phyloP scores from a whole-genome alignment of 371 early-diverging fungal species.

The Mucor saturninus region DNA sequence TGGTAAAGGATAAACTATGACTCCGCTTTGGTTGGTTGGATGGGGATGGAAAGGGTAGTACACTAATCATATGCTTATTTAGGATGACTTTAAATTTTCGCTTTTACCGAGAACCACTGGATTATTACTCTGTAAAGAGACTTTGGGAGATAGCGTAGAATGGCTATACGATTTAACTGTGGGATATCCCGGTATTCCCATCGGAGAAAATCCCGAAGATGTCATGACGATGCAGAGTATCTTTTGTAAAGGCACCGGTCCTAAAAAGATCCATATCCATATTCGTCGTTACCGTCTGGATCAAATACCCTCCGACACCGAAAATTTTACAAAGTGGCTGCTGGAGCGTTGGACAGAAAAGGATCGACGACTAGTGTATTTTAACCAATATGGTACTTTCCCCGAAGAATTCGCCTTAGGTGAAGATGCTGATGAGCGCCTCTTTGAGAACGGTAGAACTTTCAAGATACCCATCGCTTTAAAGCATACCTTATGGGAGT shows the following conservation, averaged over 20 bases:
- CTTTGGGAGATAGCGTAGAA: constrained; percentile 65
- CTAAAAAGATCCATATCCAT: constrained; percentile 75
- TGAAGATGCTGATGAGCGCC: constrained; percentile 12
- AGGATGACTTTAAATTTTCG: constrained; percentile 62
- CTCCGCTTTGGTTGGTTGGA: not conserved
- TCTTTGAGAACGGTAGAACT: constrained; percentile 20
- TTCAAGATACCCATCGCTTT: constrained; percentile 21
- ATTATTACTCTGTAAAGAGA: constrained; percentile 63
- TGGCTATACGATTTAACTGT: constrained; percentile 87
- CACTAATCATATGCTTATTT: constrained; percentile 4
- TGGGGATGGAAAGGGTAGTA: not conserved
- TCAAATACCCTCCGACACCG: constrained; percentile 66
- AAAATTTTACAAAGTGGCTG: constrained; percentile 76
- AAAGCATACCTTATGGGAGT: constrained; percentile 23
- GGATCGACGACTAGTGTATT: constrained; percentile 76
- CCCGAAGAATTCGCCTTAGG: constrained; percentile 33
- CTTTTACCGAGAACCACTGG: constrained; percentile 84
- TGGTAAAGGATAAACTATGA: constrained; percentile 40
- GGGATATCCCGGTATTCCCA: constrained; percentile 78
- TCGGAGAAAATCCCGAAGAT: constrained; percentile 79
- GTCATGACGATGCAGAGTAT: constrained; percentile 72
- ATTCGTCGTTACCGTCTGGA: constrained; percentile 70
- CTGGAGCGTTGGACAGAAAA: constrained; percentile 78
- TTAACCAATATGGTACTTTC: constrained; percentile 75
- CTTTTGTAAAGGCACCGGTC: constrained; percentile 72